Evolutionary conservation across 441 rosid species (phyloP).

Genomic region (Pelargonium cotyledonis): DNA sequence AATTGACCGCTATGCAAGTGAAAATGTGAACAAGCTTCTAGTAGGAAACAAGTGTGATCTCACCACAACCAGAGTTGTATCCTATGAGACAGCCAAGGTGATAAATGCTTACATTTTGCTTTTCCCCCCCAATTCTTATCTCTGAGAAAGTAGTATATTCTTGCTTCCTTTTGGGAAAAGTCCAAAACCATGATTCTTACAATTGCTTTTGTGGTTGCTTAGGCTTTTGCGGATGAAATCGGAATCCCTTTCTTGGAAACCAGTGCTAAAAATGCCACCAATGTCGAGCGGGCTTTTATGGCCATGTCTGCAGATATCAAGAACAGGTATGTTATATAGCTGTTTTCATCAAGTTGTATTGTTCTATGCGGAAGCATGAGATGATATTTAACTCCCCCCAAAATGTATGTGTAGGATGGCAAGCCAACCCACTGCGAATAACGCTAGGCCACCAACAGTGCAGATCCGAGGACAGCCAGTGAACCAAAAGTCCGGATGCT

Average conservation of each 20-base stretch:
- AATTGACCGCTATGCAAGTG: constrained; percentile 80
- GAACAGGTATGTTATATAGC: constrained; percentile 14
- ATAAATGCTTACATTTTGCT: too few relatives aligned
- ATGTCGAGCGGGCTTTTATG: constrained; percentile 79
- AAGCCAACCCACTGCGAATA: constrained; percentile 55
- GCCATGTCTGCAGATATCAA: constrained; percentile 73
- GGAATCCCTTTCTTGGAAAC: constrained; percentile 83
- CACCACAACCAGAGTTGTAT: constrained; percentile 62
- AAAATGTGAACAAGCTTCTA: constrained; percentile 74
- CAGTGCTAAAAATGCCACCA: constrained; percentile 63
- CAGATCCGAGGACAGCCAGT: constrained; percentile 65
- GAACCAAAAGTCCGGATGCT: constrained; percentile 53
- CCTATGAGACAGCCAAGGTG: constrained; percentile 70
- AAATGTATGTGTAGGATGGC: constrained; percentile 47
- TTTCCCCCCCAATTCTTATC: too few relatives aligned
- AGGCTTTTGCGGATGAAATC: constrained; percentile 82
- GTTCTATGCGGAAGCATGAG: too few relatives aligned
- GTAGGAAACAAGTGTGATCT: constrained; percentile 81
- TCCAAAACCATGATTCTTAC: too few relatives aligned
- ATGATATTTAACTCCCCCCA: too few relatives aligned
- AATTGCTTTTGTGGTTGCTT: not conserved
- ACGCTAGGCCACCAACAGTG: constrained; percentile 55
- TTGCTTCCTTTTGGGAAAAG: too few relatives aligned
- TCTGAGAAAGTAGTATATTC: too few relatives aligned
- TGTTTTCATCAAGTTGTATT: not conserved